Conservation (phyloP, 306 rosid genomes). For the Trifolium subterraneum region DNA sequence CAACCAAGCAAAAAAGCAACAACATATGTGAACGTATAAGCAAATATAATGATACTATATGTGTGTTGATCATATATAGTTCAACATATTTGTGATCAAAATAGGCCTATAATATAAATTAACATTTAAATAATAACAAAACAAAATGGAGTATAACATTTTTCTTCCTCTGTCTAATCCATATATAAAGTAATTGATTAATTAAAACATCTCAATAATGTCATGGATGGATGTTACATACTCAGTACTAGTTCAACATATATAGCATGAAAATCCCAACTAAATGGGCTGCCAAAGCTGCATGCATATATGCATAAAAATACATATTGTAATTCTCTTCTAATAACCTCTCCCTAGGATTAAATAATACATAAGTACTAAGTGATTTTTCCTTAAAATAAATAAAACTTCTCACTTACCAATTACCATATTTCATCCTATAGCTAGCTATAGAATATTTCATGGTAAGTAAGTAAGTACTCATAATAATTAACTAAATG, state of each 20-base stretch:
- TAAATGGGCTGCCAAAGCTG: conserved; percentile 15
- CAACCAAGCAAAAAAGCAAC: too few relatives aligned
- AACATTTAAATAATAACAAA: background rate
- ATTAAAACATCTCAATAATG: background rate
- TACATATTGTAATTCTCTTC: background rate
- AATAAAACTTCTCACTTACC: background rate
- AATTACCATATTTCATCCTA: background rate
- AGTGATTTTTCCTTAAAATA: background rate
- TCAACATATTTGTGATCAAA: too few relatives aligned
- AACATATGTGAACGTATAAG: too few relatives aligned
- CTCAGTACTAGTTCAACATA: background rate
- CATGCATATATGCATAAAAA: conserved; percentile 14
- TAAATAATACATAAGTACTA: background rate
- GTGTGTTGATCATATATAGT: too few relatives aligned
- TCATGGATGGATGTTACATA: background rate
- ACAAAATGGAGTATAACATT: background rate
- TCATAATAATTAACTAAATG: background rate
- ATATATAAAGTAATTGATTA: background rate
- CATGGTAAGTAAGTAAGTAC: too few relatives aligned
- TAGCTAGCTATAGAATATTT: background rate
- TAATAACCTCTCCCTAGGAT: conserved; percentile 7
- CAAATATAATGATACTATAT: too few relatives aligned
- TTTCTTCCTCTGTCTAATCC: background rate
- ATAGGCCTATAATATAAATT: too few relatives aligned
- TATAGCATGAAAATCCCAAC: conserved; percentile 19